These are phyloP conservation scores for Thymus quinquecostatus DNA, from an alignment of 257 asterid genomes.

Conservation along the genomic window DNA sequence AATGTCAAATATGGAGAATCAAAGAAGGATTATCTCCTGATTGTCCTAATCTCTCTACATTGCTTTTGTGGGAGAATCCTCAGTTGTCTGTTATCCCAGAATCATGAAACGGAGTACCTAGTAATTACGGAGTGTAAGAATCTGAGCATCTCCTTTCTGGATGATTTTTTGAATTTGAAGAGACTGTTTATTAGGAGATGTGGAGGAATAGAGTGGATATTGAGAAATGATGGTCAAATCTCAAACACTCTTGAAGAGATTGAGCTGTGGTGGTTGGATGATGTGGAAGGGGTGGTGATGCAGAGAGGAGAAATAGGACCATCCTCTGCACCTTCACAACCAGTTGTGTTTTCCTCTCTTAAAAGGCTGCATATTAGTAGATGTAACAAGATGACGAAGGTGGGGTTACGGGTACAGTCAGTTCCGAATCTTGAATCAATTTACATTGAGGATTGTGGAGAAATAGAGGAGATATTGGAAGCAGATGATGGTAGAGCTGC, in stretches of 20 bases:
- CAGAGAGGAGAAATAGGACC: neutral
- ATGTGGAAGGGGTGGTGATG: neutral
- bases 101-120: neutral
- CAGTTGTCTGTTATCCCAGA: no score
- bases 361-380: neutral
- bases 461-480: no score
- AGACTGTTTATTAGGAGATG: neutral
- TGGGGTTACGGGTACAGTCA: no score
- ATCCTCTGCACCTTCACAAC: neutral
- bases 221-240: neutral
- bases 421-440: no score
- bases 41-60: no score
- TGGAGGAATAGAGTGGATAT: slow-evolving; percentile 10
- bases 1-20: no score
- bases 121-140: neutral
- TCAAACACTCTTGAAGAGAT: neutral
- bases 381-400: neutral
- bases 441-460: no score
- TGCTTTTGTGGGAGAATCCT: no score
- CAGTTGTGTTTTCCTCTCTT: neutral
- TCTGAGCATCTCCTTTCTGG: neutral
- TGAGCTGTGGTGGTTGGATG: neutral
- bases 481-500: no score
- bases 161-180: neutral
- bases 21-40: no score